Conservation (phyloP, 2,329 filamentous ascomycete genomes). For the Dothistroma pini region DNA sequence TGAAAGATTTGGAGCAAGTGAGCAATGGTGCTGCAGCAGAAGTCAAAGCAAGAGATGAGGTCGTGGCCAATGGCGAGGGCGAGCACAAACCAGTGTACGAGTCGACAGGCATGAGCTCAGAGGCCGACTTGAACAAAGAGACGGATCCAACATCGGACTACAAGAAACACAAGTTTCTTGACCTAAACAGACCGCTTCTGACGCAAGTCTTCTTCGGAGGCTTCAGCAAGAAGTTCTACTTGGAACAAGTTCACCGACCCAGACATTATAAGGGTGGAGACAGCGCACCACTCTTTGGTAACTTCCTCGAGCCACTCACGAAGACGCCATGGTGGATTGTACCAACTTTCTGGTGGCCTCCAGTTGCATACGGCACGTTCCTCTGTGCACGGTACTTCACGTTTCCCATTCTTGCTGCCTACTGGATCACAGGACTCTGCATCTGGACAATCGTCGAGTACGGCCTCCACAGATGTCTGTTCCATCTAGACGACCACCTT, state of each 20-base stretch:
- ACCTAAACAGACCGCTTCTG: slow-evolving; percentile 78
- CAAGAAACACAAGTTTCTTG: slow-evolving; percentile 89
- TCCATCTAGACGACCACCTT: slow-evolving; percentile 90
- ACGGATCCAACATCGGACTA: slow-evolving; percentile 75
- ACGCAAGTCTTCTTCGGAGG: slow-evolving; percentile 83
- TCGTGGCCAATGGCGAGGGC: slow-evolving; percentile 28
- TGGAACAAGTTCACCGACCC: slow-evolving; percentile 92
- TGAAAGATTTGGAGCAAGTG: slow-evolving; percentile 44
- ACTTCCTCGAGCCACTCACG: slow-evolving; percentile 96
- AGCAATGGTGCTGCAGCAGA: slow-evolving; percentile 47
- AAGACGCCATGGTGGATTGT: slow-evolving; percentile 94
- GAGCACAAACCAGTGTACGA: slow-evolving; percentile 47
- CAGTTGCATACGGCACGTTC: slow-evolving; percentile 67
- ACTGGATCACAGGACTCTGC: slow-evolving; percentile 67
- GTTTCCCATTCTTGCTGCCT: slow-evolving; percentile 49
- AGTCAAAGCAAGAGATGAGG: slow-evolving; percentile 37
- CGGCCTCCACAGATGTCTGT: slow-evolving; percentile 79
- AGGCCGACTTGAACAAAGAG: slow-evolving; percentile 79
- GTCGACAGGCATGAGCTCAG: slow-evolving; percentile 81
- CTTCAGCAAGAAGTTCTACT: slow-evolving; percentile 93
- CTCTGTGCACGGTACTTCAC: slow-evolving; percentile 60
- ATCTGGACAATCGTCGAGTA: slow-evolving; percentile 94
- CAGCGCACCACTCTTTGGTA: slow-evolving; percentile 92
- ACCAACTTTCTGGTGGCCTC: slow-evolving; percentile 80
- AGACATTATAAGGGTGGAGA: slow-evolving; percentile 92